Evolutionary conservation across 352 stramenopile species (phyloP).

Genomic region (Phytophthora hybrid): DNA sequence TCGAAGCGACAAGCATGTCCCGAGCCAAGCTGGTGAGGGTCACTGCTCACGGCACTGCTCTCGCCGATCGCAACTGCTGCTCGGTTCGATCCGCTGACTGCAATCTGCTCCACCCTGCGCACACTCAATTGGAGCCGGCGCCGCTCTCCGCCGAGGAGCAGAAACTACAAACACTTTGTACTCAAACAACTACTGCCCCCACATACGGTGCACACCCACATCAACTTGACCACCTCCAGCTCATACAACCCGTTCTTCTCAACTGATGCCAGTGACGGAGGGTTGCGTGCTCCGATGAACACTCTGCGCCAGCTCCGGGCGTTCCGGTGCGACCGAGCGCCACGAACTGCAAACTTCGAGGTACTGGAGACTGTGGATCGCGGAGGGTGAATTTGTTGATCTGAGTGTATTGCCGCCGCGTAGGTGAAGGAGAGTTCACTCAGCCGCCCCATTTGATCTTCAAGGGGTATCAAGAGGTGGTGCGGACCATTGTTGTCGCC

Average conservation of each 20-base stretch:
- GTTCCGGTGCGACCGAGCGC: slow-evolving; percentile 37
- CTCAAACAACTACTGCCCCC: slow-evolving; percentile 28
- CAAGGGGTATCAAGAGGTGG: slow-evolving; percentile 38
- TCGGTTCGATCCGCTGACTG: neutral
- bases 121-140: slow-evolving; percentile 8
- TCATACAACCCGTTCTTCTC: no score
- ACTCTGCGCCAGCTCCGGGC: slow-evolving; percentile 50
- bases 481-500: slow-evolving; percentile 43
- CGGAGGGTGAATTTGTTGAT: neutral
- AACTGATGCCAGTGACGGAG: slow-evolving; percentile 14
- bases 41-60: neutral
- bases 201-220: slow-evolving; percentile 24
- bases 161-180: slow-evolving; percentile 5
- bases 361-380: neutral
- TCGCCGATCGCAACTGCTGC: neutral
- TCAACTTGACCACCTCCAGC: neutral
- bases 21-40: no score
- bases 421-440: slow-evolving; percentile 49
- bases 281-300: slow-evolving; percentile 52
- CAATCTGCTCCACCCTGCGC: slow-evolving; percentile 20
- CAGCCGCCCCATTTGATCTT: slow-evolving; percentile 57
- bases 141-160: slow-evolving; percentile 25
- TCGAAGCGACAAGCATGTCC: neutral
- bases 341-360: slow-evolving; percentile 23
- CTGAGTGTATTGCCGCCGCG: neutral